A percentile compares a stretch with the other conserved stretches of the same genome.
Evolutionary conservation across 305 asterid genomes (phyloP).

Genomic region (Fraxinus xanthoxyloides): DNA sequence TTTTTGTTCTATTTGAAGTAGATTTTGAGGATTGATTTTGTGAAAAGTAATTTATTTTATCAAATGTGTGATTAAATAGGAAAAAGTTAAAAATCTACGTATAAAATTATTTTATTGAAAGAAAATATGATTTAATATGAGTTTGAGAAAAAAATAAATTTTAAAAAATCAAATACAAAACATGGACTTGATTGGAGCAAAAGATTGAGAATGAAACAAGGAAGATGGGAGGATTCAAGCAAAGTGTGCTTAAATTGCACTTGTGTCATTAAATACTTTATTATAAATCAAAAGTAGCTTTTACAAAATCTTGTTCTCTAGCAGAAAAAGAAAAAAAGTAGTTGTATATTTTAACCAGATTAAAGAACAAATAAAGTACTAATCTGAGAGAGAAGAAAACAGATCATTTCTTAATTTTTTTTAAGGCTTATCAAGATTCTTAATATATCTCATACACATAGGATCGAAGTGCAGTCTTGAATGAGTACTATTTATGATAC

Average conservation of each 20-base stretch:
- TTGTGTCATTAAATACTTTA: slow-evolving; percentile 1
- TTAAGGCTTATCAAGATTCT: not conserved
- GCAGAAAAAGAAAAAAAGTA: slow-evolving; percentile 16
- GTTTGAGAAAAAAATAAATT: not conserved
- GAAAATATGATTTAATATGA: too few relatives aligned
- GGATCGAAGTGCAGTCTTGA: not conserved
- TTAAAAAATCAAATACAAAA: too few relatives aligned
- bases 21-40: not conserved
- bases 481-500: too few relatives aligned
- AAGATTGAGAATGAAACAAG: not conserved
- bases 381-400: slow-evolving; percentile 9
- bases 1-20: too few relatives aligned
- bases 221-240: not conserved
- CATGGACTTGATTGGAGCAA: not conserved
- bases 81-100: not conserved
- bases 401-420: not conserved
- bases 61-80: too few relatives aligned
- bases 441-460: not conserved
- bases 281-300: slow-evolving; percentile 21
- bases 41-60: too few relatives aligned
- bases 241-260: not conserved
- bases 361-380: slow-evolving; percentile 17
- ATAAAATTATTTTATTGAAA: too few relatives aligned
- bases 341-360: not conserved
- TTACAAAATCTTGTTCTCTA: slow-evolving; percentile 24